These are phyloP conservation scores for Globisporangium cylindrosporum DNA, from an alignment of 352 stramenopile genomes.

Conservation along the genomic window DNA sequence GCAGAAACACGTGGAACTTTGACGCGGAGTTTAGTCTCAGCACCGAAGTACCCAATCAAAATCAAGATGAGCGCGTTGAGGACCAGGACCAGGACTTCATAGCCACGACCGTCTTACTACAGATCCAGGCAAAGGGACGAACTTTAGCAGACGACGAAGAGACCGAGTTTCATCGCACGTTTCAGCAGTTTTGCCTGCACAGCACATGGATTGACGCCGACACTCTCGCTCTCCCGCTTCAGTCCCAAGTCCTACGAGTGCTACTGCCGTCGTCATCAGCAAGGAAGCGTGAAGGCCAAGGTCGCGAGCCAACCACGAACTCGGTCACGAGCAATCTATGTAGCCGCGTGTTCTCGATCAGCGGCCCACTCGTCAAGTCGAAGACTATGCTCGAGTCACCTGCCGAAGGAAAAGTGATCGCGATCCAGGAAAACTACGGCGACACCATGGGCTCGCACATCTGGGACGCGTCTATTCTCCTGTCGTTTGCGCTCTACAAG, in stretches of 20 bases:
- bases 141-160: not conserved
- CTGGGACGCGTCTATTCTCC: constrained; percentile 63
- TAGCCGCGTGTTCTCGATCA: constrained; percentile 12
- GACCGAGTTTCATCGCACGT: constrained; percentile 10
- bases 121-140: not conserved
- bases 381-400: not conserved
- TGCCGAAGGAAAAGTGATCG: not conserved
- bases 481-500: constrained; percentile 34
- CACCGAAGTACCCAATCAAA: not conserved
- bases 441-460: constrained; percentile 63
- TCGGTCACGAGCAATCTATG: not conserved
- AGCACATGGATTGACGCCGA: constrained; percentile 28
- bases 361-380: not conserved
- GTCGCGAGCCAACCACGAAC: not conserved
- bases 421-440: constrained; percentile 62
- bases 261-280: not conserved
- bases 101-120: not conserved
- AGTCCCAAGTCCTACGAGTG: constrained; percentile 26
- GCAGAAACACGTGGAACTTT: constrained; percentile 9
- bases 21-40: constrained; percentile 7
- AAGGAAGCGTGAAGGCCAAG: not conserved
- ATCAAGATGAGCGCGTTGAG: not conserved
- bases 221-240: constrained; percentile 38
- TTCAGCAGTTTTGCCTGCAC: constrained; percentile 37
- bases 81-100: not conserved